Conservation (phyloP, 2,329 filamentous ascomycete species). For the Cyclaneusma minus region DNA sequence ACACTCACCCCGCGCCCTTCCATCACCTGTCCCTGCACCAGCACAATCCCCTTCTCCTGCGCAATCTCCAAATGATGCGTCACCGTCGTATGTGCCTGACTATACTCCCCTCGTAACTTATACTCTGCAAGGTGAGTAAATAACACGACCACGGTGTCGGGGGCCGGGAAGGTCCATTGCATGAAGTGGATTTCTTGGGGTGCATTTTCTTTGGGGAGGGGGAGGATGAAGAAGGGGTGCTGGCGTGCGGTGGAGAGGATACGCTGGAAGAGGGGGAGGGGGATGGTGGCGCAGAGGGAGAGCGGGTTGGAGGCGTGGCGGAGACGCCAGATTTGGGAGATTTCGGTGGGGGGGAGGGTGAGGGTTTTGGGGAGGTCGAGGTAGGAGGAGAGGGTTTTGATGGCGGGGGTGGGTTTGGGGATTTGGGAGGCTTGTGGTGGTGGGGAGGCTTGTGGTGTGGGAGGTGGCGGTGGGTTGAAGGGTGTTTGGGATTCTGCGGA, state of each 20-base stretch:
- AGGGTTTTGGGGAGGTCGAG: conserved; percentile 69
- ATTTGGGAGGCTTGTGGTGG: conserved; percentile 18
- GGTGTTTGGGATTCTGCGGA: too few species aligned
- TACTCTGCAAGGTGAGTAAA: conserved; percentile 92
- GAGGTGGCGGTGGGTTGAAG: conserved; percentile 15
- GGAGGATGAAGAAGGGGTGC: conserved; percentile 82
- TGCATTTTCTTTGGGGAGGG: conserved; percentile 51
- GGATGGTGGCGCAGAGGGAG: conserved; percentile 74
- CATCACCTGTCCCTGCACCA: conserved; percentile 72
- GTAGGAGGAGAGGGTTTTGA: conserved; percentile 48
- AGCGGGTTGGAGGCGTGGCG: conserved; percentile 59
- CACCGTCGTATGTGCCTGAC: conserved; percentile 81
- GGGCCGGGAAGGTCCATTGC: conserved; percentile 83
- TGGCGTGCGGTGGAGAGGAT: conserved; percentile 57
- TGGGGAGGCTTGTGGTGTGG: conserved; percentile 23
- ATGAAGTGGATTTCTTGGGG: conserved; percentile 91
- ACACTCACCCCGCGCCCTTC: conserved; percentile 62
- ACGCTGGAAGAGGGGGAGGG: conserved; percentile 53
- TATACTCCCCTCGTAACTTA: conserved; percentile 79
- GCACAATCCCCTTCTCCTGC: conserved; percentile 58
- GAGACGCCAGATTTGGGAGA: conserved; percentile 80
- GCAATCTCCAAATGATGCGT: conserved; percentile 80
- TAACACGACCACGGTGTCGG: conserved; percentile 57
- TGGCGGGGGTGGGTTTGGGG: conserved; percentile 17
- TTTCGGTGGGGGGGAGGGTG: conserved; percentile 60